Evolutionary conservation across 352 stramenopile genomes (phyloP), one percentile per base, ranked within the genome.

Genomic region (Globisporangium barbulae): DNA sequence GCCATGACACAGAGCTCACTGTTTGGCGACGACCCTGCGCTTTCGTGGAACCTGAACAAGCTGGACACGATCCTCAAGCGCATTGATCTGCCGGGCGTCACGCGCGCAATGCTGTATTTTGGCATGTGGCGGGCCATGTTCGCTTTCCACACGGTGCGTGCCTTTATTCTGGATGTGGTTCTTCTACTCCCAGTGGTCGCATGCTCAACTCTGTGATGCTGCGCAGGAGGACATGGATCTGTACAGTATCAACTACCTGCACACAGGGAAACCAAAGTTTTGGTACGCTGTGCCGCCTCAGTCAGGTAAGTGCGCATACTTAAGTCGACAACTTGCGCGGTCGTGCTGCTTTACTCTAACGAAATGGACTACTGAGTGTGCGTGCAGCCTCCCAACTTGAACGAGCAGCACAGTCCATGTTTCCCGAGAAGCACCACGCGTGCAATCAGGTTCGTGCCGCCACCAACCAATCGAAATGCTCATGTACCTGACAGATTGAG

Each of bases 71-170:
- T 96, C 60, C 72, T 97, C 55, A 74, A 74, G 8, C 80, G 71
- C 66, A 93, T 93, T 49, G 81, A 92, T 22, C 67, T 96, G 28
- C 85, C 88, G 5, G 92, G 92, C 21, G 85, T 98, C 59, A 98
- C 85, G 12, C 87, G 79, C 22, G 72, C 92, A 3, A 98, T 98
- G 92, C 76, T 98, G 31, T 98, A 98, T 70, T 96, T 97, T 69
- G 93, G 93, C 69, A 98, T 96, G 85, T 98, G 92, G 92, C 75
- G 89, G 13, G 87, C 91, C 61, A 97, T 98, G 84, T 98, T 98
- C 68, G 89, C 93, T 0, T 97, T 96, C 64, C 93, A 98, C 68
- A 96, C 89, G 53, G 83, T 89, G 65, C 41, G 71, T 52, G 10
- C 7, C 35, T 19, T 3, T 42, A 13, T 13, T 37, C 2, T 30